Evolutionary conservation across 805 yeast species (phyloP).

Genomic region (Ogataea paradorogensis): DNA sequence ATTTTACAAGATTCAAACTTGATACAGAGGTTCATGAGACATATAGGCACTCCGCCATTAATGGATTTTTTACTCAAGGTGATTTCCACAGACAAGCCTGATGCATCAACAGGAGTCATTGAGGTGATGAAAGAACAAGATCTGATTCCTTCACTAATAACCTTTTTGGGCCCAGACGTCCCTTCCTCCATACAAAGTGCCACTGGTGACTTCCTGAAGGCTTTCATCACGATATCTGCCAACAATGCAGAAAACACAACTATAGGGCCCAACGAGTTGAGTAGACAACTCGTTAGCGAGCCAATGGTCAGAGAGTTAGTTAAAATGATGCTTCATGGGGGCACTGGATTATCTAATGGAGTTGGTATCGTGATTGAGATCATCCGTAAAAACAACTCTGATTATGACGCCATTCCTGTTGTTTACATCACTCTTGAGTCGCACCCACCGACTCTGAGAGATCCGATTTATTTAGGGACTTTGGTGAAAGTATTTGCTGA

Average conservation of each 20-base stretch:
- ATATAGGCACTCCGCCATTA: conserved; percentile 88
- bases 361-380: conserved; percentile 94
- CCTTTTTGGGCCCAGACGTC: conserved; percentile 64
- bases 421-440: conserved; percentile 76
- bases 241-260: conserved; percentile 88
- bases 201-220: conserved; percentile 92
- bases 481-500: conserved; percentile 75
- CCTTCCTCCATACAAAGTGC: conserved; percentile 82
- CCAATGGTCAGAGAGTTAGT: conserved; percentile 65
- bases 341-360: conserved; percentile 88
- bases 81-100: conserved; percentile 90
- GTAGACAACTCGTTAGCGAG: conserved; percentile 84
- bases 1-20: conserved; percentile 64
- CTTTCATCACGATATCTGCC: conserved; percentile 90
- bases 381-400: conserved; percentile 93
- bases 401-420: conserved; percentile 88
- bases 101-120: conserved; percentile 82
- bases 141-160: conserved; percentile 69
- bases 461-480: conserved; percentile 89
- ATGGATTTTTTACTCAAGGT: conserved; percentile 90
- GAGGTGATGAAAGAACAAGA: conserved; percentile 70
- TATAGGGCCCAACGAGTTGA: conserved; percentile 92
- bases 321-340: conserved; percentile 73
- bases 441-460: conserved; percentile 90
- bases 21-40: conserved; percentile 77